Conservation (phyloP, 257 asterid genomes). For the Solanum chmielewskii region DNA sequence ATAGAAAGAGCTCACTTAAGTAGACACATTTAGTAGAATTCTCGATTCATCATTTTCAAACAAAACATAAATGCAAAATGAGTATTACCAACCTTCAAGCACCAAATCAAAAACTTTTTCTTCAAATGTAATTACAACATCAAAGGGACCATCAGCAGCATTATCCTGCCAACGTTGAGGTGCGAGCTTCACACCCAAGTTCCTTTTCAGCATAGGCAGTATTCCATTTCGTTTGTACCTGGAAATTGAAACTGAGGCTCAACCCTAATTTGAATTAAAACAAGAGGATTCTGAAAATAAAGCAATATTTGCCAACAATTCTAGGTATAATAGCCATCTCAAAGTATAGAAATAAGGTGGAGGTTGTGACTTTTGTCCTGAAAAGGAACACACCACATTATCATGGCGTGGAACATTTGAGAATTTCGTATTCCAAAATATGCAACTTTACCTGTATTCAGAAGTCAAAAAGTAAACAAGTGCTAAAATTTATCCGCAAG, state of each 20-base stretch:
- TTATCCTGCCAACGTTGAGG: constrained; percentile 99
- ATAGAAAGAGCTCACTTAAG: not conserved
- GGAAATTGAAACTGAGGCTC: not conserved
- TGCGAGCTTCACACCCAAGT: constrained; percentile 63
- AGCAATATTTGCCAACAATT: not conserved
- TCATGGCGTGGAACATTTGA: not conserved
- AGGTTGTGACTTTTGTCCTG: not conserved
- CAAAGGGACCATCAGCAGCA: constrained; percentile 79
- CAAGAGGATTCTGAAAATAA: not conserved
- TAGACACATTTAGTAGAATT: not conserved
- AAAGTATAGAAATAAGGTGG: not conserved
- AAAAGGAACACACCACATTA: not conserved
- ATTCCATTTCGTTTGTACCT: constrained; percentile 94
- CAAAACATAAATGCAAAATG: not conserved
- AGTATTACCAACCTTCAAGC: constrained; percentile 61
- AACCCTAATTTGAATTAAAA: not conserved
- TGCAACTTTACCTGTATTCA: not conserved
- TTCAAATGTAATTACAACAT: constrained; percentile 87
- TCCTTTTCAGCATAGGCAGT: constrained; percentile 97
- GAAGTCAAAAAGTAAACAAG: not conserved
- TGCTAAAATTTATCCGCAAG: not conserved
- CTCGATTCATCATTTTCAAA: not conserved
- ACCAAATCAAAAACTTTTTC: constrained; percentile 97
- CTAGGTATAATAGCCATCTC: not conserved
- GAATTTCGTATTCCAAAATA: not conserved